Evolutionary conservation across 164 flowering plant species (phyloP).

Genomic region (Protea cynaroides): DNA sequence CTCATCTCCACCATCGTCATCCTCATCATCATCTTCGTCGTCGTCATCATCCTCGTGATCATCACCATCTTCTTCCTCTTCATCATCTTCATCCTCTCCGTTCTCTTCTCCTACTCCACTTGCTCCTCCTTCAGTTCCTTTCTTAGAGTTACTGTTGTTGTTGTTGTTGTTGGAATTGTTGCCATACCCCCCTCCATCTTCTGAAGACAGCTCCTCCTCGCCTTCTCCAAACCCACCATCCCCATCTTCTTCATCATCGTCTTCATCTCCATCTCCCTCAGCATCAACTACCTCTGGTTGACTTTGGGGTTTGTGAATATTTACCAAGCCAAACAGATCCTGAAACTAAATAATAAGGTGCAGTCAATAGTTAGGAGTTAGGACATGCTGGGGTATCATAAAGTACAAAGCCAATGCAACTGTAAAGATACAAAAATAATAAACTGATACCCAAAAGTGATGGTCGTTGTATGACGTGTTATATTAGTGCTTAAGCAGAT

Average conservation of each 20-base stretch:
- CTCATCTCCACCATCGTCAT: slow-evolving; percentile 21
- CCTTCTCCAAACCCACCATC: slow-evolving; percentile 34
- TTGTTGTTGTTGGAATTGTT: slow-evolving; percentile 23
- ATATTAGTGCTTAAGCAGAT: too few species aligned
- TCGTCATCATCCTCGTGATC: slow-evolving; percentile 20
- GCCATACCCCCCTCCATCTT: slow-evolving; percentile 24
- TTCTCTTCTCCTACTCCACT: slow-evolving; percentile 20
- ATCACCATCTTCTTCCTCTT: slow-evolving; percentile 18
- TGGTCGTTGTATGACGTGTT: not conserved
- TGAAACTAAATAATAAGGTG: slow-evolving; percentile 15
- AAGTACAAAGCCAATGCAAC: too few species aligned
- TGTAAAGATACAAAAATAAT: not conserved
- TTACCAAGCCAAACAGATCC: slow-evolving; percentile 14
- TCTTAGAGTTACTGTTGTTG: slow-evolving; percentile 22
- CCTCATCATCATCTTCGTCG: slow-evolving; percentile 19
- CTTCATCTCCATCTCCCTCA: slow-evolving; percentile 15
- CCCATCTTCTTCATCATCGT: slow-evolving; percentile 22
- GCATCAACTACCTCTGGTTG: slow-evolving; percentile 25
- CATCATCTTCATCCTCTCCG: slow-evolving; percentile 12
- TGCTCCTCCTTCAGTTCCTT: slow-evolving; percentile 23
- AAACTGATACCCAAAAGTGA: not conserved
- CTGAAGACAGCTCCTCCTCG: slow-evolving; percentile 28
- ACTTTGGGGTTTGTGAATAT: slow-evolving; percentile 5
- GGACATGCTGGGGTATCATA: not conserved
- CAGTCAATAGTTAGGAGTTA: not conserved